Conservation (phyloP, 2,329 filamentous ascomycete species). For the Talaromyces funiculosus region DNA sequence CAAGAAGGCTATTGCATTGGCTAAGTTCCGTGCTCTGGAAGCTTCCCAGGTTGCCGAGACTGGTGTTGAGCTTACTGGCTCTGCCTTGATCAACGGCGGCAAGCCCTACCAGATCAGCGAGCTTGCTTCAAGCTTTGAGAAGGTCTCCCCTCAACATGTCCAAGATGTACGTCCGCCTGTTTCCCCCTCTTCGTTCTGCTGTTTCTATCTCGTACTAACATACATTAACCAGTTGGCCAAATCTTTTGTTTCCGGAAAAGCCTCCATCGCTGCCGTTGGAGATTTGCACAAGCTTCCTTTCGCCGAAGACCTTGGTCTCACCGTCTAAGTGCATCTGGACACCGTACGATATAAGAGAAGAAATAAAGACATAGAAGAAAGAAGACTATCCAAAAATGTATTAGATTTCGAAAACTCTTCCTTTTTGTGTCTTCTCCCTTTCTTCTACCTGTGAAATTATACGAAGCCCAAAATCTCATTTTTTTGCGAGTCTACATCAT, state of each 20-base stretch:
- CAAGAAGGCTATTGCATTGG: conserved; percentile 83
- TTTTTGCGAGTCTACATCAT: conserved; percentile 3
- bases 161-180: conserved; percentile 77
- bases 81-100: conserved; percentile 72
- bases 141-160: conserved; percentile 75
- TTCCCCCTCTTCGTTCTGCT: background rate
- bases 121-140: conserved; percentile 70
- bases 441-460: conserved; percentile 7
- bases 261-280: conserved; percentile 81
- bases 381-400: background rate
- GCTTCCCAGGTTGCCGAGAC: conserved; percentile 70
- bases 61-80: conserved; percentile 76
- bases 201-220: conserved; percentile 19
- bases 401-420: background rate
- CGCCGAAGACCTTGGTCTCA: conserved; percentile 88
- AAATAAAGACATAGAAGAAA: background rate
- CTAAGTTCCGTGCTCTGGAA: conserved; percentile 88
- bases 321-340: conserved; percentile 59
- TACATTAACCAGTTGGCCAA: conserved; percentile 75
- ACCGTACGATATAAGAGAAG: background rate
- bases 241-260: conserved; percentile 79
- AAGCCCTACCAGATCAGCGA: conserved; percentile 80
- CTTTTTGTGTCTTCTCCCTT: background rate
- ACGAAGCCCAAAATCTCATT: conserved; percentile 1
- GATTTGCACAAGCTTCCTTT: conserved; percentile 88